Evolutionary conservation across 148 eudicot species (phyloP).

Genomic region (Arctostaphylos glauca): DNA sequence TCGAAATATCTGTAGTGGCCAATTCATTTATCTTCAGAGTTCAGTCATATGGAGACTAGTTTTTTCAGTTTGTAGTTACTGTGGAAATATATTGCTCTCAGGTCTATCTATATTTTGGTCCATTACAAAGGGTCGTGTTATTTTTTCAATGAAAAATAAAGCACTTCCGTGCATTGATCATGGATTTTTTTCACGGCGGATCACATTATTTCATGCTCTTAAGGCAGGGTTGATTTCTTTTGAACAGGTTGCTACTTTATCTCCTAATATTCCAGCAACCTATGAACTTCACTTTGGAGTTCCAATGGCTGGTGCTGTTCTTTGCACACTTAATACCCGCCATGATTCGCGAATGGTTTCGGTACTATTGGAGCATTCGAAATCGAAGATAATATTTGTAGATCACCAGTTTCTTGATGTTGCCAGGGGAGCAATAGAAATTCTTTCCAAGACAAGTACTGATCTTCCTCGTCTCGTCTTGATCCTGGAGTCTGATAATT

Average conservation of each 20-base stretch:
- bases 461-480: constrained; percentile 47
- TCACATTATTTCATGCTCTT: background rate
- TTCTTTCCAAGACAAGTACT: constrained; percentile 32
- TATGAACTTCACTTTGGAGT: constrained; percentile 75
- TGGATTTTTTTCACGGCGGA: too few relatives aligned
- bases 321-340: constrained; percentile 62
- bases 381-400: constrained; percentile 55
- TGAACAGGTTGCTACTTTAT: constrained; percentile 59
- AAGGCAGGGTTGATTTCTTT: background rate
- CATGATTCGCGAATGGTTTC: constrained; percentile 67
- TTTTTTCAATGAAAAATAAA: too few relatives aligned
- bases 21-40: background rate
- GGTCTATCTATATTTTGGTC: too few relatives aligned
- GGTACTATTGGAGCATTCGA: constrained; percentile 52
- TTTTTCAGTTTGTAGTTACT: background rate
- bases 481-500: constrained; percentile 36
- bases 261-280: constrained; percentile 70
- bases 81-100: background rate
- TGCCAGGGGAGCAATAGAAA: constrained; percentile 48
- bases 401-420: constrained; percentile 44
- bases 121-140: too few relatives aligned
- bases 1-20: background rate
- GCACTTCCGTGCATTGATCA: too few relatives aligned
- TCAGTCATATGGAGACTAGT: background rate
- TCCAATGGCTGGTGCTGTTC: constrained; percentile 76